Evolutionary conservation across 1,284 basidiomycete genomes (phyloP).

Genomic region (Trichosporon faecale): DNA sequence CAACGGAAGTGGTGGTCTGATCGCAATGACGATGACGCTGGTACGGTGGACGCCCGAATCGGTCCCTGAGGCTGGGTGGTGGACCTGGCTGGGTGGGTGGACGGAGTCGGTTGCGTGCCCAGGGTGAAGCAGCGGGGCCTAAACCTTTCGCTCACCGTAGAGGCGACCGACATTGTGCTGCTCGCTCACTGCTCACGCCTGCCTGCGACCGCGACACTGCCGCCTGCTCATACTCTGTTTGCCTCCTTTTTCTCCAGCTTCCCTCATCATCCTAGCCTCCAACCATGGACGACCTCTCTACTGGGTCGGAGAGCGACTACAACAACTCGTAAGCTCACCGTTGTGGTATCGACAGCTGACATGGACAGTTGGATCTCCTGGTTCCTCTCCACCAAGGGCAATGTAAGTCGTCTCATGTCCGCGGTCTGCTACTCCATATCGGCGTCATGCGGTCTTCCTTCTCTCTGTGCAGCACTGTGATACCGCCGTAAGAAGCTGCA

Average conservation of each 20-base stretch:
- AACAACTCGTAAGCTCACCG: conserved; percentile 45
- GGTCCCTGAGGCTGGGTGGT: not conserved
- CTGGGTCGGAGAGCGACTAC: conserved; percentile 53
- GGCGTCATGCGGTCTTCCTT: not conserved
- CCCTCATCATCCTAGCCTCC: not conserved
- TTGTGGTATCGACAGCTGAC: conserved; percentile 7
- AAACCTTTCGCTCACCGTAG: not conserved
- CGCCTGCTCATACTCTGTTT: not conserved
- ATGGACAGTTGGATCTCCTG: conserved; percentile 87
- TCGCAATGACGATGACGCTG: conserved; percentile 5
- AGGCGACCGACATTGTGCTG: not conserved
- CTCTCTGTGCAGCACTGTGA: not conserved
- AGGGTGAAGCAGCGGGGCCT: not conserved
- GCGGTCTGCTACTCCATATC: not conserved
- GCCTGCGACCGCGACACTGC: not conserved
- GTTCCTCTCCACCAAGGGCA: conserved; percentile 80
- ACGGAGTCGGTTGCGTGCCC: not conserved
- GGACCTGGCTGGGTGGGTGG: not conserved
- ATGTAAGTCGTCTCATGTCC: conserved; percentile 32
- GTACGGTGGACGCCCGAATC: not conserved
- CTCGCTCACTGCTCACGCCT: not conserved
- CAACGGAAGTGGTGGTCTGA: not conserved
- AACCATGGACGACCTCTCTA: conserved; percentile 51
- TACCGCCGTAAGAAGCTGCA: too few relatives aligned
- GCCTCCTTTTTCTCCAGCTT: not conserved